These are phyloP conservation scores for Trichaptum fuscoviolaceum DNA, from an alignment of 768 basidiomycete species.

Conservation along the genomic window DNA sequence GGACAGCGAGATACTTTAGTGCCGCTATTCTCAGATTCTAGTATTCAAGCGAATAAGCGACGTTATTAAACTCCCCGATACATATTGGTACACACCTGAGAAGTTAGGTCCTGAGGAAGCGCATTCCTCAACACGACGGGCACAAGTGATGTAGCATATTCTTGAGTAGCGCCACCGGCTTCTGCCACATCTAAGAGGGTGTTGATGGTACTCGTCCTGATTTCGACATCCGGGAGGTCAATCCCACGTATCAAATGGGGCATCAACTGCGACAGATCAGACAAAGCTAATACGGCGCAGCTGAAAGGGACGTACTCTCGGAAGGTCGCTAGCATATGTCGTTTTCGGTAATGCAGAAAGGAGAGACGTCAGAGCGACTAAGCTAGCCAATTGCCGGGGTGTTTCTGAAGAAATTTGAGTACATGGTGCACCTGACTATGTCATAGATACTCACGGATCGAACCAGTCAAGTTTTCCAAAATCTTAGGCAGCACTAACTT, in stretches of 20 bases:
- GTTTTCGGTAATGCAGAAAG: constrained; percentile 76
- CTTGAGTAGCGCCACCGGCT: constrained; percentile 41
- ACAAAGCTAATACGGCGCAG: background rate
- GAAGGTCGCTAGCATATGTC: constrained; percentile 64
- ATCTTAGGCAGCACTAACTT: constrained; percentile 67
- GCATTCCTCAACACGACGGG: constrained; percentile 66
- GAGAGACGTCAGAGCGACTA: constrained; percentile 79
- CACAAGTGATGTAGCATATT: constrained; percentile 69
- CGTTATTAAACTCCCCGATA: background rate
- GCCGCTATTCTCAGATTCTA: constrained; percentile 77
- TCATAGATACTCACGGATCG: constrained; percentile 38
- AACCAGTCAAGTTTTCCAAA: constrained; percentile 56
- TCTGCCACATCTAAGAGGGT: constrained; percentile 69
- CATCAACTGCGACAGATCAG: constrained; percentile 53
- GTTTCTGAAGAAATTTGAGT: constrained; percentile 32
- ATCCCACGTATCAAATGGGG: constrained; percentile 85
- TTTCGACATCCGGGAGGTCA: constrained; percentile 64
- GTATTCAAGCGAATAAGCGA: background rate
- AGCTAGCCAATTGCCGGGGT: constrained; percentile 56
- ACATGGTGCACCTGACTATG: background rate
- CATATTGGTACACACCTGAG: constrained; percentile 38
- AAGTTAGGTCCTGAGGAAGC: constrained; percentile 43
- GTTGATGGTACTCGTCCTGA: constrained; percentile 77
- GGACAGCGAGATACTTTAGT: constrained; percentile 61
- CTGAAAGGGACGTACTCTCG: constrained; percentile 36